These are phyloP conservation scores for Podospora australis DNA, from an alignment of 495 filamentous ascomycete species.

Conservation along the genomic window DNA sequence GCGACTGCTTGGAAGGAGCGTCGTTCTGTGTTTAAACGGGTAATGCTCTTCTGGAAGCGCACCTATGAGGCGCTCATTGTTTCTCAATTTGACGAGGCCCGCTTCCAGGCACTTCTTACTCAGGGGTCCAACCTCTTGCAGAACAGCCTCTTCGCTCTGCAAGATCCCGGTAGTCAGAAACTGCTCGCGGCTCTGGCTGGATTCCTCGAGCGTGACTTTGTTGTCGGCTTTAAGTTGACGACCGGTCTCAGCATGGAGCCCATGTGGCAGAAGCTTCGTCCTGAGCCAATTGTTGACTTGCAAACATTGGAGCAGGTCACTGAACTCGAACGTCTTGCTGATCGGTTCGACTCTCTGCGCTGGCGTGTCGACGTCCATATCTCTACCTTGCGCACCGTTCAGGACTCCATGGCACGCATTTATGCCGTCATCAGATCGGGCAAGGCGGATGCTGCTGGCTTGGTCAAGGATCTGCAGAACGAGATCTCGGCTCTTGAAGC, in stretches of 20 bases:
- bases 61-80: constrained; percentile 43
- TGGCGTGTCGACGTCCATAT: constrained; percentile 45
- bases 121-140: constrained; percentile 30
- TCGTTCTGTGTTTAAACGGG: constrained; percentile 30
- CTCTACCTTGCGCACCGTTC: constrained; percentile 38
- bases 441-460: constrained; percentile 34
- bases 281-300: constrained; percentile 38
- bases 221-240: constrained; percentile 50
- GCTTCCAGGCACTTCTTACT: constrained; percentile 47
- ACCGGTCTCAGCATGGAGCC: constrained; percentile 80
- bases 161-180: constrained; percentile 16
- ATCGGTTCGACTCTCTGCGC: constrained; percentile 61
- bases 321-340: constrained; percentile 61
- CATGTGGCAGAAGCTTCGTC: constrained; percentile 70
- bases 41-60: constrained; percentile 54
- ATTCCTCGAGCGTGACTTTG: constrained; percentile 37
- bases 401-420: constrained; percentile 45
- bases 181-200: constrained; percentile 25
- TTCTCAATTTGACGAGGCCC: constrained; percentile 43
- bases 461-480: constrained; percentile 46
- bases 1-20: constrained; percentile 28
- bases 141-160: constrained; percentile 11
- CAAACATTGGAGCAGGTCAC: constrained; percentile 49
- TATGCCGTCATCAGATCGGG: constrained; percentile 42
- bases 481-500: constrained; percentile 52